Percentiles rank a stretch among this genome's conserved stretches.
Conservation (phyloP, 352 stramenopile species). For the Phytophthora pistaciae region DNA sequence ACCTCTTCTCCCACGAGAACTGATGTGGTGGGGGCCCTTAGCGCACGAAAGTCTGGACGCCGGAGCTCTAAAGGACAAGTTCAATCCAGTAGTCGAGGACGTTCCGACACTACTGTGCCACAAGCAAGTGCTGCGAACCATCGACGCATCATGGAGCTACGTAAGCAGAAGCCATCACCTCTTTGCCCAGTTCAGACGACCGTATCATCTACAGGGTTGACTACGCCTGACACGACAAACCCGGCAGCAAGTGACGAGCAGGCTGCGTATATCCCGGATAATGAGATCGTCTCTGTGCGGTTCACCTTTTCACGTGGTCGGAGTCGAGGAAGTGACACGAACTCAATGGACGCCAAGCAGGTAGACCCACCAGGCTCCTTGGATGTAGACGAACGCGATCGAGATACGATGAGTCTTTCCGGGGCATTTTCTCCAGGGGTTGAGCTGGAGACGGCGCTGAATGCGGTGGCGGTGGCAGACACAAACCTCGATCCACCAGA, state of each 20-base stretch:
- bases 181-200: constrained; percentile 1
- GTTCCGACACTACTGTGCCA: not conserved
- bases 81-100: constrained; percentile 3
- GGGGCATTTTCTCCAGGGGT: constrained; percentile 64
- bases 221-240: not conserved
- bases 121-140: constrained; percentile 61
- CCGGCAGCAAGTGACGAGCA: not conserved
- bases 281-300: constrained; percentile 56
- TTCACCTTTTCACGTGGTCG: constrained; percentile 64
- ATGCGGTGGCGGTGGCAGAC: constrained; percentile 27
- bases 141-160: constrained; percentile 64
- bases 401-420: constrained; percentile 38
- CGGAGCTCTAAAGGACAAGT: constrained; percentile 24
- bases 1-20: not conserved
- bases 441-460: constrained; percentile 58
- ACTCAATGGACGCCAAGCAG: not conserved
- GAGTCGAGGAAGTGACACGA: constrained; percentile 11
- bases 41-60: constrained; percentile 2
- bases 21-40: constrained; percentile 11
- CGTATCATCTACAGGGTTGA: not conserved
- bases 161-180: constrained; percentile 40
- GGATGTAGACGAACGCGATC: constrained; percentile 8
- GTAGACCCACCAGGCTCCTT: constrained; percentile 14
- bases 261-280: constrained; percentile 33
- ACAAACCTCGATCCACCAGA: not conserved